Conservation (phyloP, 768 basidiomycete genomes). For the Suillus sp. region DNA sequence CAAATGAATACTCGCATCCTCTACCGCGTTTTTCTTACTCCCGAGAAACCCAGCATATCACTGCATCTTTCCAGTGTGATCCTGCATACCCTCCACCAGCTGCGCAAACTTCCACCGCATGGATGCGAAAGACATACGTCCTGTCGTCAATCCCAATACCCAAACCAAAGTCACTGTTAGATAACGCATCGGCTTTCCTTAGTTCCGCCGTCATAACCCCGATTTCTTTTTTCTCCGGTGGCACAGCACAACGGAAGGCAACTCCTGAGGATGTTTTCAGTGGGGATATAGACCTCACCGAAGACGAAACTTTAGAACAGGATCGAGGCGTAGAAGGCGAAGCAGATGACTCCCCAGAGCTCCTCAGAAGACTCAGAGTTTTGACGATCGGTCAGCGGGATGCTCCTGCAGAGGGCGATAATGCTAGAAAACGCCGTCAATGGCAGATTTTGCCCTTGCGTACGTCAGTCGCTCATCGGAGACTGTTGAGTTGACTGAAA, state of each 20-base stretch:
- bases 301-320: conserved; percentile 78
- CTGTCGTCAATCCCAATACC: conserved; percentile 67
- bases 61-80: conserved; percentile 60
- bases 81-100: conserved; percentile 56
- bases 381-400: conserved; percentile 50
- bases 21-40: conserved; percentile 70
- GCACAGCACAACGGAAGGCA: conserved; percentile 36
- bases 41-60: conserved; percentile 55
- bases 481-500: not conserved
- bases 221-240: conserved; percentile 53
- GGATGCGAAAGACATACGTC: conserved; percentile 63
- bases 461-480: conserved; percentile 27
- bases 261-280: conserved; percentile 70
- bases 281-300: conserved; percentile 69
- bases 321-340: conserved; percentile 80
- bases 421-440: conserved; percentile 43
- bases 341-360: conserved; percentile 70
- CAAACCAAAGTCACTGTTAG: conserved; percentile 67
- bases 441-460: conserved; percentile 54
- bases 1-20: conserved; percentile 76
- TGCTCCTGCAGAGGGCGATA: conserved; percentile 31
- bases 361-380: conserved; percentile 55
- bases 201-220: conserved; percentile 61
- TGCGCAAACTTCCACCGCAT: conserved; percentile 42
- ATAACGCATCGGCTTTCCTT: conserved; percentile 69